Evolutionary conservation across 139 green algal genomes (phyloP).

Genomic region (Micractinium conductrix): DNA sequence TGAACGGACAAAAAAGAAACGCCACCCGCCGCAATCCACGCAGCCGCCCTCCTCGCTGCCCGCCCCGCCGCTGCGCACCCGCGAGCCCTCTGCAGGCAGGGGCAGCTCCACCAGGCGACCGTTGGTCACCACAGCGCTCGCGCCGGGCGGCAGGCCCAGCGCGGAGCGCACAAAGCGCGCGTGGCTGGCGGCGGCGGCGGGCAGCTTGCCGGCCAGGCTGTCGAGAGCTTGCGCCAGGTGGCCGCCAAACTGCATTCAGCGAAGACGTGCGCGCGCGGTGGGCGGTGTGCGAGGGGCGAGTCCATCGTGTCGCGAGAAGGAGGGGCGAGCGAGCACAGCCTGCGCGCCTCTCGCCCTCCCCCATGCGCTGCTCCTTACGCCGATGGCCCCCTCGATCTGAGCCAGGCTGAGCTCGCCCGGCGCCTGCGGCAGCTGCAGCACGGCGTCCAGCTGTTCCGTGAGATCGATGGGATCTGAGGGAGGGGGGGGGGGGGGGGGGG

Average conservation of each 20-base stretch:
- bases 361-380: background rate
- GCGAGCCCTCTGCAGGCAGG: background rate
- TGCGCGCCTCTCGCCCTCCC: too few species aligned
- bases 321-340: too few species aligned
- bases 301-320: too few species aligned
- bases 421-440: background rate
- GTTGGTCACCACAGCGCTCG: conserved; percentile 72
- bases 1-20: too few species aligned
- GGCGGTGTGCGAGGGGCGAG: background rate
- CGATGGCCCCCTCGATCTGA: background rate
- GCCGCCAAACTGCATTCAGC: background rate
- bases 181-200: background rate
- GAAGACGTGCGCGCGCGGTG: too few species aligned
- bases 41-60: too few species aligned
- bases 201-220: background rate
- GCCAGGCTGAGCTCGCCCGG: background rate
- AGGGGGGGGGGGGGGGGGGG: background rate
- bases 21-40: too few species aligned
- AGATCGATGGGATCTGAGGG: background rate
- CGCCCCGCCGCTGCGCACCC: background rate
- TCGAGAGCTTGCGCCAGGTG: background rate
- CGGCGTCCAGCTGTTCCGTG: conserved; percentile 29
- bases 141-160: conserved; percentile 56
- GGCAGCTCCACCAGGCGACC: conserved; percentile 54
- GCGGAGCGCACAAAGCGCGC: conserved; percentile 10